Evolutionary conservation across 2,329 filamentous ascomycete genomes (phyloP), one percentile per base, ranked within the genome.

Genomic region (Colletotrichum eremochloae): DNA sequence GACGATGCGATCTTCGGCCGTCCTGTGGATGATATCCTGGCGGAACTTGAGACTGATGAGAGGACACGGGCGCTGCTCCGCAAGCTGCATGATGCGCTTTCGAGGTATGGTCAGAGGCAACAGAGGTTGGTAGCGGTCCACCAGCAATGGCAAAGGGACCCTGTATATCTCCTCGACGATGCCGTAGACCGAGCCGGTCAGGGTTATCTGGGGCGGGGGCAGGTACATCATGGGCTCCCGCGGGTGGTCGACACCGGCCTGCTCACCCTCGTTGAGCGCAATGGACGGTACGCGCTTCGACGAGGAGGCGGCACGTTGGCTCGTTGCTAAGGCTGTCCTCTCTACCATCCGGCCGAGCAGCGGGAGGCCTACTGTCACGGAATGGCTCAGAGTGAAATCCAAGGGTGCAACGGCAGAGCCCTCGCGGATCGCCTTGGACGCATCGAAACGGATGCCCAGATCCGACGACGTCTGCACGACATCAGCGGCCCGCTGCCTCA

Each of bases 151-250:
- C 7, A 80, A 74, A 3, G 80, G 78, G 3, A 83, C 75, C 40
- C 74, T 75, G 31, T 78, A 78, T 12, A 79, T 75, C 33, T 78
- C 77, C 44, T 80, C 78, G 29, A 81, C 74, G 18, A 85, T 77
- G 0, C 84, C 84, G 50, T 86, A 85, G 0, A 83, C 76, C 0
- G 83, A 83, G 2, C 80, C 82, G 1, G 81, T 80, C 18, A 86
- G 69, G 1, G 80, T 83, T 12, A 86, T 60, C 8, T 80, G 80
- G 5, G 84, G 84, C 4, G 72, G 68, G 2, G 76, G 73, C 14
- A 76, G 46, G 52, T 71, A 75, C 18, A 74, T 63, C 40, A 60
- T 62, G 15, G 71, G 46, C 36, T 67, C 65, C 20, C 44, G 56
- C 15, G 58, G 55, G 5, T 74, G 72, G 5, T 65, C 55, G 20